A percentile compares a stretch with the other conserved stretches of the same genome.
Conservation (phyloP, 140 eudicot species). For the Senecio squalidus region DNA sequence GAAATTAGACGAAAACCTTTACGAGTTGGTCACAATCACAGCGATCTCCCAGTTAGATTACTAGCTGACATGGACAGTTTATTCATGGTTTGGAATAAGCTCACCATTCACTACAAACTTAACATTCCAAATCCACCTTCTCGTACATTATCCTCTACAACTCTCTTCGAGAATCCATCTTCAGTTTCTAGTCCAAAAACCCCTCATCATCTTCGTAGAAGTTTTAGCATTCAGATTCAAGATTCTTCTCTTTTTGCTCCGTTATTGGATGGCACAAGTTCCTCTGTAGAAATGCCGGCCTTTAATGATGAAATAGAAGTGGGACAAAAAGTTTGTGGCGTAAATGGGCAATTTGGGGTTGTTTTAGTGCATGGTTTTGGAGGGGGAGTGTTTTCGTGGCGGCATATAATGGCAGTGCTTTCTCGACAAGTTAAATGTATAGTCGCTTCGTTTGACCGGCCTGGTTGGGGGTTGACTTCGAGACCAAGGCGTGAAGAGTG, state of each 20-base stretch:
- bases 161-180: conserved; percentile 46
- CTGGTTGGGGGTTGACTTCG: conserved; percentile 99
- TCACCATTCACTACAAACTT: conserved; percentile 87
- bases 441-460: conserved; percentile 95
- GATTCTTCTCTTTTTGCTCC: conserved; percentile 68
- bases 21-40: conserved; percentile 42
- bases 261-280: conserved; percentile 49
- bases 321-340: conserved; percentile 38
- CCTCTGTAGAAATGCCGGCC: conserved; percentile 48
- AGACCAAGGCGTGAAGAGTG: conserved; percentile 75
- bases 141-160: conserved; percentile 70
- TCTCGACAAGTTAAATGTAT: conserved; percentile 70
- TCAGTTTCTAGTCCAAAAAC: conserved; percentile 32
- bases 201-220: conserved; percentile 57
- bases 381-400: conserved; percentile 97
- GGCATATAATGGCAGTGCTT: conserved; percentile 75
- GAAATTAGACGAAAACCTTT: conserved; percentile 46
- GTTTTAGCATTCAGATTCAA: conserved; percentile 62
- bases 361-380: conserved; percentile 98
- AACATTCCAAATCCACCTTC: conserved; percentile 67
- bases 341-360: conserved; percentile 64
- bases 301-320: conserved; percentile 46
- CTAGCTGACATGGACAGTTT: conserved; percentile 86
- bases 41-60: conserved; percentile 73
- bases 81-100: conserved; percentile 63